Evolutionary conservation across 106 monocot species (phyloP).

Genomic region (Dendrobium chrysotoxum): DNA sequence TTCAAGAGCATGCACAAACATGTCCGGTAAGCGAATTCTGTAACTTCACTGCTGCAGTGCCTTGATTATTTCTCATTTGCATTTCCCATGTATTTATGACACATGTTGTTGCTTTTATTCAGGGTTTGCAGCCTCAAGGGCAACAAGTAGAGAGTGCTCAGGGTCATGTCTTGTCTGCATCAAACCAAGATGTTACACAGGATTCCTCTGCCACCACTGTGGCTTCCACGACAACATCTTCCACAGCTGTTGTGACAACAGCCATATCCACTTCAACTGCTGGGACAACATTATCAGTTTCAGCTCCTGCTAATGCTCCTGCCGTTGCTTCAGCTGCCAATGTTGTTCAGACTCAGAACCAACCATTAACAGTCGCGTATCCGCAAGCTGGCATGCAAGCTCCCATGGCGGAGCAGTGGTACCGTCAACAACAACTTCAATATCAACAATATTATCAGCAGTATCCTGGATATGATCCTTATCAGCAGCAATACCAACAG

Average conservation of each 20-base stretch:
- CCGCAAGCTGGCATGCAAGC: conserved; percentile 28
- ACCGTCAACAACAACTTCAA: conserved; percentile 74
- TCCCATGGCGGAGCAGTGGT: conserved; percentile 65
- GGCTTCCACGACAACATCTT: neutral
- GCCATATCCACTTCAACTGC: conserved; percentile 12
- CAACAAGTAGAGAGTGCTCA: conserved; percentile 46
- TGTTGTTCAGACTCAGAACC: conserved; percentile 27
- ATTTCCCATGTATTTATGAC: neutral
- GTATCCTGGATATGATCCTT: conserved; percentile 81
- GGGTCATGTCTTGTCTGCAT: conserved; percentile 21
- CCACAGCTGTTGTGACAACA: conserved; percentile 11
- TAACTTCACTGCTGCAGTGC: neutral
- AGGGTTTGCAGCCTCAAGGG: conserved; percentile 81
- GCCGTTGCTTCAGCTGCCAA: conserved; percentile 10
- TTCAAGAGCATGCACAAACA: conserved; percentile 91
- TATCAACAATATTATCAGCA: conserved; percentile 94
- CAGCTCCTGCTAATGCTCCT: conserved; percentile 9
- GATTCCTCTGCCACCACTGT: conserved; percentile 19
- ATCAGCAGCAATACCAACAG: conserved; percentile 76
- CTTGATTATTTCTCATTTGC: neutral
- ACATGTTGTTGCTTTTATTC: conserved; percentile 2
- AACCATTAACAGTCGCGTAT: conserved; percentile 18
- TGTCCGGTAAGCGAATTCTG: conserved; percentile 61
- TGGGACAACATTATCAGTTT: conserved; percentile 6
- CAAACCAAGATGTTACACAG: conserved; percentile 26